These are phyloP conservation scores for Didymosphaeria variabile DNA, from an alignment of 2,329 filamentous ascomycete species.

Conservation along the genomic window DNA sequence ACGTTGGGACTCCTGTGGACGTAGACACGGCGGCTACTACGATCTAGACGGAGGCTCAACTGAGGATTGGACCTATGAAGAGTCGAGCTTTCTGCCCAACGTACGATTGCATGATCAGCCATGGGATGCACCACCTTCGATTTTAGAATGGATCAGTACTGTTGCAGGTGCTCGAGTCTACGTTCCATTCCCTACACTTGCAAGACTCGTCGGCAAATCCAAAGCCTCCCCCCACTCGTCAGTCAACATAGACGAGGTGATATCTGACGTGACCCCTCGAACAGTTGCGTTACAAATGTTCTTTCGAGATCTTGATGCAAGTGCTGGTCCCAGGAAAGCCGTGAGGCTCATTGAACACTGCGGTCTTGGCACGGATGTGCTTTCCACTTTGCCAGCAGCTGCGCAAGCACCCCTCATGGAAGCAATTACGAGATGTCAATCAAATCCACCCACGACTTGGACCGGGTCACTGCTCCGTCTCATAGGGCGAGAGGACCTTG, in stretches of 20 bases:
- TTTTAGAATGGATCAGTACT: slow-evolving; percentile 61
- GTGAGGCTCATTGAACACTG: slow-evolving; percentile 78
- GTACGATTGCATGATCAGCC: slow-evolving; percentile 42
- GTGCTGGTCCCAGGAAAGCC: slow-evolving; percentile 62
- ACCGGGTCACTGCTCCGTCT: slow-evolving; percentile 74
- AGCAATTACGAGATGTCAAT: slow-evolving; percentile 83
- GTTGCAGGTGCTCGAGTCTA: slow-evolving; percentile 41
- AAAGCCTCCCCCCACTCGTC: slow-evolving; percentile 50
- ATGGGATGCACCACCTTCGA: slow-evolving; percentile 62
- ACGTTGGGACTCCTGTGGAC: slow-evolving; percentile 72
- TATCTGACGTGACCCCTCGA: slow-evolving; percentile 52
- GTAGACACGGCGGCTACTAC: slow-evolving; percentile 63
- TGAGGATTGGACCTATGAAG: slow-evolving; percentile 65
- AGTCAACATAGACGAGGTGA: slow-evolving; percentile 46
- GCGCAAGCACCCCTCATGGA: slow-evolving; percentile 84
- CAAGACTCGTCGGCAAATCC: slow-evolving; percentile 47
- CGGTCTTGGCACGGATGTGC: slow-evolving; percentile 70
- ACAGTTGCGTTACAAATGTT: slow-evolving; percentile 76
- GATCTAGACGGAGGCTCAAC: slow-evolving; percentile 67
- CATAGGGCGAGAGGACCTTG: slow-evolving; percentile 83
- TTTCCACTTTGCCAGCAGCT: slow-evolving; percentile 87
- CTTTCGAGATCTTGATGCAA: slow-evolving; percentile 61
- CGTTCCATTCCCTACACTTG: slow-evolving; percentile 48
- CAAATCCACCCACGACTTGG: slow-evolving; percentile 83
- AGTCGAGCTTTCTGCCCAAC: slow-evolving; percentile 49